Base-by-base conservation (phyloP, 1,139 yeast species). In the Yamadazyma dushanensis region DNA sequence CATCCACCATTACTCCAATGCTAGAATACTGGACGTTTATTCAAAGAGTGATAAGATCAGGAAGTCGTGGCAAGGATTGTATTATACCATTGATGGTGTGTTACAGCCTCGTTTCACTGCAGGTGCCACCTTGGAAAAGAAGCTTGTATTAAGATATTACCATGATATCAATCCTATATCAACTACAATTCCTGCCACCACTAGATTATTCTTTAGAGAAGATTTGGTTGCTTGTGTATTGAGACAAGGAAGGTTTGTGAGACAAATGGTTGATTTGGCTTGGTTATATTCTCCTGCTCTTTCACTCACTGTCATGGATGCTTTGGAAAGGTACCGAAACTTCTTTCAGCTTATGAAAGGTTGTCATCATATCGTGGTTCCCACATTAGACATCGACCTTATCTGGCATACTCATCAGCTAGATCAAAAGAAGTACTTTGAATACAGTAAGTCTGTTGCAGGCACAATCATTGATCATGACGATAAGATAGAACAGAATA, bases 321-420 rank as follows among this genome's bases (percentile, higher is more conserved):
- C 60, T 3, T 34, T 48, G 3, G 39, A 42, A 8, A 47, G 68
- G 33, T 64, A 67, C 35, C 26, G 38, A 2, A 45, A 60, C 18
- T 66, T 63, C 37, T 49, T 62, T 27, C 35, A 35, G 7, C 27
- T 65, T 22, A 35, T 40, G 32, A 17, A 16, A 15, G 9, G 21
- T 8, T 23, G 41, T 2, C 29, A 29, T 6, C 32, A 19, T 10
- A 44, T 55, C 31, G 43, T 59, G 16, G 66, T 68, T 1, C 73
- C 73, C 0, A 64, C 73, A 0, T 46, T 67, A 31, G 73, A 67
- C 38, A 58, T 67, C 18, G 73, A 67, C 39, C 49, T 67, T 29
- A 51, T 60, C 2, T 67, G 73, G 73, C 72, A 64, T 38, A 65
- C 72, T 4, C 73, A 66, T 38, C 70, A 61, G 38, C 45, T 67